Conservation (phyloP, 2,329 filamentous ascomycete genomes). For the Tetracladium maxilliforme region DNA sequence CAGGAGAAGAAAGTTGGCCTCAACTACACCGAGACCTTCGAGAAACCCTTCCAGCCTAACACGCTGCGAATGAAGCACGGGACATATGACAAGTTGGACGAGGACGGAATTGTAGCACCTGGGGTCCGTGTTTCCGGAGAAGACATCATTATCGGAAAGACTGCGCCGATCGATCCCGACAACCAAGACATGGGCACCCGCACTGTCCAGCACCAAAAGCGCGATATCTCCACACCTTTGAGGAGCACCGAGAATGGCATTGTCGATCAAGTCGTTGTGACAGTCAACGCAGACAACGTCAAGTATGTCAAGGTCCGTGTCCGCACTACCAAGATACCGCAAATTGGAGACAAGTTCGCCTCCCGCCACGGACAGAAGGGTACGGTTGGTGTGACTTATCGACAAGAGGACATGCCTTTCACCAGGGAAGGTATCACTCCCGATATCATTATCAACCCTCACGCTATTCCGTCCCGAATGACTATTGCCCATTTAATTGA, state of each 20-base stretch:
- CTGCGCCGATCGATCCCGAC: constrained; percentile 83
- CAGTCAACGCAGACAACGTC: constrained; percentile 86
- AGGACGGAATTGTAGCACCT: constrained; percentile 87
- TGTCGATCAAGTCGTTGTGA: constrained; percentile 82
- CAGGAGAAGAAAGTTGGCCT: constrained; percentile 94
- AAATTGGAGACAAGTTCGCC: constrained; percentile 98
- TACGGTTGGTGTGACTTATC: constrained; percentile 96
- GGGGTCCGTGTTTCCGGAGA: constrained; percentile 92
- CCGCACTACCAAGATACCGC: constrained; percentile 91
- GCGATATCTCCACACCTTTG: constrained; percentile 89
- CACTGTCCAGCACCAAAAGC: constrained; percentile 78
- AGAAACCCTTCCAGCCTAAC: constrained; percentile 81
- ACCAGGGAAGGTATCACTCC: constrained; percentile 81
- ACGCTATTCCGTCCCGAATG: constrained; percentile 99
- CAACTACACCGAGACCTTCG: constrained; percentile 83
- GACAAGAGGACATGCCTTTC: constrained; percentile 98
- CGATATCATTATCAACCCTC: constrained; percentile 96
- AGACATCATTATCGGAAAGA: constrained; percentile 98
- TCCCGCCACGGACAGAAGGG: constrained; percentile 99
- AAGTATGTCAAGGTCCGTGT: constrained; percentile 97
- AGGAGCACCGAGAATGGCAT: constrained; percentile 95
- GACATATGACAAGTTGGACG: constrained; percentile 94
- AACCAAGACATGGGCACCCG: constrained; percentile 87
- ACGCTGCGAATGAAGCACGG: constrained; percentile 88
- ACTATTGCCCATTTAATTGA: constrained; percentile 99